Conservation (phyloP, 345 rosid genomes). For the Hypericum perforatum region DNA sequence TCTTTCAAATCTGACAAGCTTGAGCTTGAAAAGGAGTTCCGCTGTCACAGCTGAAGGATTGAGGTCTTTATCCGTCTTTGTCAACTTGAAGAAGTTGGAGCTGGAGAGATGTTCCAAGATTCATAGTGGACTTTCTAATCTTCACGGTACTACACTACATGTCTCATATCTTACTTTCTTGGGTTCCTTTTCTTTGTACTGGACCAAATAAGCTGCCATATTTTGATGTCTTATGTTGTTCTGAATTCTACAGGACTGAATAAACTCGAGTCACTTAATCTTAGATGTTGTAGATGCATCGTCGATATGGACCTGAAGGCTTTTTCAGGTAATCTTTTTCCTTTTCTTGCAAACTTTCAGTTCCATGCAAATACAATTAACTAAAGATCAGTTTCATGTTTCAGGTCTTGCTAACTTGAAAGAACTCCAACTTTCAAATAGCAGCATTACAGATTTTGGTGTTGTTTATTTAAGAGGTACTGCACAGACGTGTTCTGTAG, state of each 20-base stretch:
- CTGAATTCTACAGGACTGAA: conserved; percentile 38
- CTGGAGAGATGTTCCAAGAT: conserved; percentile 83
- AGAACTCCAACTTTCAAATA: conserved; percentile 60
- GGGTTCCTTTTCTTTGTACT: neutral
- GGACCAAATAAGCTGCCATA: neutral
- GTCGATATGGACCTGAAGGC: conserved; percentile 70
- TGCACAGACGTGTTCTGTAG: neutral
- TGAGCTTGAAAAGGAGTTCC: conserved; percentile 66
- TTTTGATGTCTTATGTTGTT: neutral
- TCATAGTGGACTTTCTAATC: conserved; percentile 58
- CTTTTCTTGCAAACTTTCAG: neutral
- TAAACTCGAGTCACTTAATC: conserved; percentile 64
- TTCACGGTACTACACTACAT: conserved; percentile 41
- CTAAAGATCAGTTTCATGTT: conserved; percentile 9
- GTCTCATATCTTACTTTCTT: neutral
- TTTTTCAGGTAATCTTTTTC: conserved; percentile 46
- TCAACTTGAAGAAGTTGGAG: conserved; percentile 66
- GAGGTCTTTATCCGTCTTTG: conserved; percentile 51
- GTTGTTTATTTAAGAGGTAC: conserved; percentile 66
- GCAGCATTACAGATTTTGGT: conserved; percentile 70
- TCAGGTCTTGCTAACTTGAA: conserved; percentile 65
- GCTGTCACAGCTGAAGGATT: conserved; percentile 61
- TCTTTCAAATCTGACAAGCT: conserved; percentile 56
- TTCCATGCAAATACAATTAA: neutral
- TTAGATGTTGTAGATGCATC: conserved; percentile 75